These are phyloP conservation scores for Termitomyces sp. DNA, from an alignment of 768 basidiomycete genomes.

Conservation along the genomic window DNA sequence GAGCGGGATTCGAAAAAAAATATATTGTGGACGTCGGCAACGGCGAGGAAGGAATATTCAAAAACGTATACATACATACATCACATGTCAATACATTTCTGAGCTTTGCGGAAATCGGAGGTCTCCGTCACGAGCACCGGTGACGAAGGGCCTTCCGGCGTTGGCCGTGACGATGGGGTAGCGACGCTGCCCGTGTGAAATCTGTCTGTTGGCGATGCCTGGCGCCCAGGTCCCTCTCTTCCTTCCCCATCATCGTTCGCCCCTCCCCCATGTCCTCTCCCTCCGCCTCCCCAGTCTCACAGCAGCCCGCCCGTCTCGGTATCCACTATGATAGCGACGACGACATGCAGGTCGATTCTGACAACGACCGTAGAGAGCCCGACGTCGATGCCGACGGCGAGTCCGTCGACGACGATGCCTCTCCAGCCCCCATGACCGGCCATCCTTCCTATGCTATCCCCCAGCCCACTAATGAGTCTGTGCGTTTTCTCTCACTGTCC, in stretches of 20 bases:
- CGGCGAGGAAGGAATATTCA: slow-evolving; percentile 1
- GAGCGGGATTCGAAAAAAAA: slow-evolving; percentile 8
- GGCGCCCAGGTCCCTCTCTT: slow-evolving; percentile 42
- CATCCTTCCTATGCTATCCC: slow-evolving; percentile 29
- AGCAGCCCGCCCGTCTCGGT: slow-evolving; percentile 38
- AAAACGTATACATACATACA: not conserved
- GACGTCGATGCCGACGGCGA: slow-evolving; percentile 64
- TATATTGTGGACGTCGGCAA: slow-evolving; percentile 7
- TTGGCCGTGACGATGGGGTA: slow-evolving; percentile 56
- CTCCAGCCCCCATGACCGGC: slow-evolving; percentile 28
- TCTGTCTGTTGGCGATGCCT: slow-evolving; percentile 51
- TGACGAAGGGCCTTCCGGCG: slow-evolving; percentile 53
- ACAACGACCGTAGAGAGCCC: slow-evolving; percentile 41
- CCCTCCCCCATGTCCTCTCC: slow-evolving; percentile 18
- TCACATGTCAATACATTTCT: slow-evolving; percentile 11
- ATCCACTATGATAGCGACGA: slow-evolving; percentile 56
- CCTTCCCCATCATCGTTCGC: slow-evolving; percentile 26
- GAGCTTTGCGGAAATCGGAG: slow-evolving; percentile 30
- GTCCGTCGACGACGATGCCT: slow-evolving; percentile 50
- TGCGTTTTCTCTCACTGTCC: slow-evolving; percentile 21
- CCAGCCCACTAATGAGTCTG: slow-evolving; percentile 30
- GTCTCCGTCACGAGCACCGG: slow-evolving; percentile 51
- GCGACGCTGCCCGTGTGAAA: slow-evolving; percentile 52
- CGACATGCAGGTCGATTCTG: slow-evolving; percentile 72
- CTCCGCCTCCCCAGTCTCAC: slow-evolving; percentile 18